Evolutionary conservation across 2,329 filamentous ascomycete genomes (phyloP), one percentile per base, ranked within the genome.

Genomic region (Trichoderma semiorbis): DNA sequence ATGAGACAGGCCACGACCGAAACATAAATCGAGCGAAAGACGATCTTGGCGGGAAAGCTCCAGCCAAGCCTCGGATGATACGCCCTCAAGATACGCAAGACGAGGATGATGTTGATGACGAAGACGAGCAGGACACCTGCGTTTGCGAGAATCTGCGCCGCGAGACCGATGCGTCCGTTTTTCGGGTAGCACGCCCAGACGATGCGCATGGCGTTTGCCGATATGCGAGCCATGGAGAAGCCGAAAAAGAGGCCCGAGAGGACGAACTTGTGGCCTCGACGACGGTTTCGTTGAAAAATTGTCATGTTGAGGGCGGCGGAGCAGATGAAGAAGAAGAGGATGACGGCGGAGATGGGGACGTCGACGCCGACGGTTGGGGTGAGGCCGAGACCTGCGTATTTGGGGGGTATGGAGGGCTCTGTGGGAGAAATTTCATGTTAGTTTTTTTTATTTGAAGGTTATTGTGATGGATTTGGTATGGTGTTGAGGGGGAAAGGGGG

Each of bases 121-220:
- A 93, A 95, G 30, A 97, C 83, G 8, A 97, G 80, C 39, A 97
- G 79, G 18, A 94, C 89, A 55, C 93, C 93, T 0, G 92, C 90
- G 58, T 90, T 88, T 71, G 93, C 88, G 76, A 96, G 90, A 77
- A 96, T 87, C 74, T 85, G 85, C 4, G 92, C 88, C 8, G 91
- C 89, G 72, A 90, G 86, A 76, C 83, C 84, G 70, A 89, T 75
- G 70, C 78, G 75, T 66, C 81, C 72, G 75, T 83, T 79, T 69
- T 58, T 74, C 1, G 84, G 83, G 39, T 81, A 75, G 50, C 80
- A 81, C 28, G 86, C 84, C 87, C 86, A 89, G 69, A 81, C 85
- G 75, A 88, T 86, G 70, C 87, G 85, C 75, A 88, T 80, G 39
- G 80, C 77, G 62, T 89, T 83, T 21, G 88, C 87, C 53, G 80